Conservation (phyloP, 116 monocot species). For the Cymodocea nodosa region DNA sequence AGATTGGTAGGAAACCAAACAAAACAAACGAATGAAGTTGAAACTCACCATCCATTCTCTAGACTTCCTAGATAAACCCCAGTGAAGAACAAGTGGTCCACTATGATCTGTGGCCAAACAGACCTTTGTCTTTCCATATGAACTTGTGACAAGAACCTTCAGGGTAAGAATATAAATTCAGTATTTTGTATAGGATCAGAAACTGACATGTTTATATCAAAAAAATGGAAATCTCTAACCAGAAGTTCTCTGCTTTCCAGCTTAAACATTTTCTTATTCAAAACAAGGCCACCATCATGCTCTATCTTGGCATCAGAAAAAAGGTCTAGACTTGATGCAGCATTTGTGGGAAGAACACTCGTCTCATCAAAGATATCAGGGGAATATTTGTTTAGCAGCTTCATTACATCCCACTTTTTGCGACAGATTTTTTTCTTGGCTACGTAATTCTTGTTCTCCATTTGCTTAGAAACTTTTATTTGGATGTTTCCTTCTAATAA, state of each 20-base stretch:
- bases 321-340: slow-evolving; percentile 33
- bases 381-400: slow-evolving; percentile 44
- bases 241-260: slow-evolving; percentile 54
- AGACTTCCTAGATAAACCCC: slow-evolving; percentile 57
- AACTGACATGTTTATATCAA: not conserved
- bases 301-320: slow-evolving; percentile 37
- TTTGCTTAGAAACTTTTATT: slow-evolving; percentile 41
- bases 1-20: not conserved
- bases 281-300: slow-evolving; percentile 27
- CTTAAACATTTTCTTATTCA: slow-evolving; percentile 62
- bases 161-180: slow-evolving; percentile 11
- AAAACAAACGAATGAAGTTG: not conserved
- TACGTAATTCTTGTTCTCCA: slow-evolving; percentile 56
- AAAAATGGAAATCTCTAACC: slow-evolving; percentile 27
- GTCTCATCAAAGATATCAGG: slow-evolving; percentile 21
- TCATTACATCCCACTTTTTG: slow-evolving; percentile 60
- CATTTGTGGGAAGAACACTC: slow-evolving; percentile 10
- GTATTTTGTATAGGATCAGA: not conserved
- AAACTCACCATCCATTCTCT: slow-evolving; percentile 77
- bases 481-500: slow-evolving; percentile 53
- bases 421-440: slow-evolving; percentile 48
- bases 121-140: slow-evolving; percentile 51
- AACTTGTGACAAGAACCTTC: slow-evolving; percentile 52
- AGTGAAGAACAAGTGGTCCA: slow-evolving; percentile 76
- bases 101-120: slow-evolving; percentile 52